Conservation (phyloP, 1,284 basidiomycete genomes). For the Inonotus hispidus region DNA sequence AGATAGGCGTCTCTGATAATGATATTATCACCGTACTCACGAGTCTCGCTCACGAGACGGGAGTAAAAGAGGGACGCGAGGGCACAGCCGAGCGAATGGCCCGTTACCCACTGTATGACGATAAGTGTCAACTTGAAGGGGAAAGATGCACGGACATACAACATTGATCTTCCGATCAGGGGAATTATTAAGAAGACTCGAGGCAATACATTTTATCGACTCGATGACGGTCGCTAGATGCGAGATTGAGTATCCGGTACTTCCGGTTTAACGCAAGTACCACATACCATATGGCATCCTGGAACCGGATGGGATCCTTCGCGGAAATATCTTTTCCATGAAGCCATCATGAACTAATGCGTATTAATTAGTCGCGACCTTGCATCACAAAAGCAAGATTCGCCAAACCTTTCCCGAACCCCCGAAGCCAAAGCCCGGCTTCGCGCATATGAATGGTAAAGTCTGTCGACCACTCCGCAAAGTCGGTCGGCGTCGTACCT, state of each 20-base stretch:
- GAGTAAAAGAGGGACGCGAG: conserved; percentile 27
- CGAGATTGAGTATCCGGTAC: background rate
- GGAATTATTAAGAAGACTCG: conserved; percentile 14
- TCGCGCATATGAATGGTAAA: conserved; percentile 25
- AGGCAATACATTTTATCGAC: conserved; percentile 20
- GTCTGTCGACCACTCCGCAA: conserved; percentile 32
- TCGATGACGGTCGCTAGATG: conserved; percentile 22
- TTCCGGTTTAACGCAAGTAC: background rate
- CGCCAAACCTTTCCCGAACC: conserved; percentile 23
- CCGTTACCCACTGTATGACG: conserved; percentile 26
- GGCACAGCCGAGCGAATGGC: conserved; percentile 29
- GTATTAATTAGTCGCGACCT: background rate
- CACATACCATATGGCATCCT: conserved; percentile 22
- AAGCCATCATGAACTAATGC: conserved; percentile 25
- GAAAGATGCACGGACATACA: conserved; percentile 6
- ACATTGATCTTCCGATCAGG: conserved; percentile 24
- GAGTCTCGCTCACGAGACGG: conserved; percentile 22
- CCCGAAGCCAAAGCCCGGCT: conserved; percentile 23
- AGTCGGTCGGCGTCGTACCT: conserved; percentile 32
- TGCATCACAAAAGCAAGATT: background rate
- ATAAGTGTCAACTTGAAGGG: background rate
- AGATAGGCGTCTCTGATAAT: conserved; percentile 28
- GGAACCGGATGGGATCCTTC: conserved; percentile 17
- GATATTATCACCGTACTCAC: conserved; percentile 23
- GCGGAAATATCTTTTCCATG: conserved; percentile 25